A percentile compares a stretch with the other conserved stretches of the same genome.
Evolutionary conservation across 2,329 filamentous ascomycete species (phyloP).

Genomic region (Fusarium anthophilum): DNA sequence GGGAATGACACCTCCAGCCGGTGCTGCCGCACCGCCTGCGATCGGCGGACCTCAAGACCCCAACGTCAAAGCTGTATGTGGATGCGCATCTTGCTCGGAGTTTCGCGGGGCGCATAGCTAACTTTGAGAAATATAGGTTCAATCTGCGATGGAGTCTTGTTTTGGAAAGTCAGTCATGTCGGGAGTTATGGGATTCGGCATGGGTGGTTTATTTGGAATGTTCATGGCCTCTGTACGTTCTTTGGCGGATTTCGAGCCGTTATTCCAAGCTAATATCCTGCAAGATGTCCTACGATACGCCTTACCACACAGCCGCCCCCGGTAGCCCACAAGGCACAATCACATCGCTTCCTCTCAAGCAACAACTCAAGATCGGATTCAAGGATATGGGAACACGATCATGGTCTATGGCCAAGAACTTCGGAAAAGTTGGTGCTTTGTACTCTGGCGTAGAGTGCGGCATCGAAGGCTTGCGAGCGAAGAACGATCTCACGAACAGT

Average conservation of each 20-base stretch:
- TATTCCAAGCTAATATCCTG: constrained; percentile 27
- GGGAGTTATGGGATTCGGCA: constrained; percentile 91
- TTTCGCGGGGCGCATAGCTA: constrained; percentile 1
- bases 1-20: constrained; percentile 41
- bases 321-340: constrained; percentile 54
- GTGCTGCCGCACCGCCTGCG: constrained; percentile 36
- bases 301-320: constrained; percentile 67
- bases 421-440: constrained; percentile 89
- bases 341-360: constrained; percentile 76
- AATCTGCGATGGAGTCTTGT: constrained; percentile 90
- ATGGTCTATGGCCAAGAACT: constrained; percentile 89
- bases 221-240: constrained; percentile 93
- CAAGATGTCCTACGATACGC: constrained; percentile 98
- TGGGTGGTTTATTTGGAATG: constrained; percentile 92
- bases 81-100: neutral
- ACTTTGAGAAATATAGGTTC: constrained; percentile 67
- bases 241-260: neutral
- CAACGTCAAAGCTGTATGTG: constrained; percentile 60
- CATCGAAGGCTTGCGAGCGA: constrained; percentile 90
- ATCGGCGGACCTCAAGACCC: constrained; percentile 57
- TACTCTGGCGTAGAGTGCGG: constrained; percentile 96
- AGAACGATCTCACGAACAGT: constrained; percentile 92
- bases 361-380: constrained; percentile 87
- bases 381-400: constrained; percentile 93
- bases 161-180: constrained; percentile 88